Base-by-base conservation (phyloP, 306 rosid genomes). In the Begonia peltatifolia region DNA sequence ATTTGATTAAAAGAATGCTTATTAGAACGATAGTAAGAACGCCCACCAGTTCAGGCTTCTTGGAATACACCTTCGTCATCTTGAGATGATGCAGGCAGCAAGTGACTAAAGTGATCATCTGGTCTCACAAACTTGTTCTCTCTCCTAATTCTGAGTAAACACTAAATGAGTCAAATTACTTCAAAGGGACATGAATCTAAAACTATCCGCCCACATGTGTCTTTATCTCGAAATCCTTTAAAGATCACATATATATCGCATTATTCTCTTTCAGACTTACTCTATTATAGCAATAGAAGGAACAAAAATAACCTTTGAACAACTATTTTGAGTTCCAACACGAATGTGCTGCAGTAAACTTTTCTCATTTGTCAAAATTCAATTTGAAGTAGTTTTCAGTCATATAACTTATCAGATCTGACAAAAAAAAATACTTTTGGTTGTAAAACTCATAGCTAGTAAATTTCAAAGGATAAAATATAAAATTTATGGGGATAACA, bases 11-110 rank as follows among this genome's bases (percentile, higher is more conserved):
- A 20, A 60, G 14, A 11, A 56, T 36, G 53, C 53, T 56, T 16
- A 62, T 60, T 58, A 2, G 30, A 48, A 46, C 23, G 3, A 63
- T 10, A 55, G 38, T 47, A 52, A 54, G 64, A 17, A 42, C 46
- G 48, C 49, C 17, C 50, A 89, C 97, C 95, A 89, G 63, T 68
- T 89, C 94, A 22, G 97, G 94, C 75, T 71, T 89, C 71, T 89
- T 89, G 54, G 97, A 68, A 52, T 89, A 89, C 61, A 89, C 97
- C 74, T 87, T 76, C 53, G 83, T 94, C 63, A 54, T 89, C 97
- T 71, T 89, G 79, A 64, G 74, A 85, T 17, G 75, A 76, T 42
- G 90, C 46, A 15, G 95, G 97, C 74, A 89, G 68, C 81, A 89
- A 72, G 75, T 82, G 97, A 73, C 97, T 89, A 49, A 89, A 62